A percentile compares a stretch with the other conserved stretches of the same genome.
Conservation (phyloP, 2,329 filamentous ascomycete genomes). For the Diplodia mutila region DNA sequence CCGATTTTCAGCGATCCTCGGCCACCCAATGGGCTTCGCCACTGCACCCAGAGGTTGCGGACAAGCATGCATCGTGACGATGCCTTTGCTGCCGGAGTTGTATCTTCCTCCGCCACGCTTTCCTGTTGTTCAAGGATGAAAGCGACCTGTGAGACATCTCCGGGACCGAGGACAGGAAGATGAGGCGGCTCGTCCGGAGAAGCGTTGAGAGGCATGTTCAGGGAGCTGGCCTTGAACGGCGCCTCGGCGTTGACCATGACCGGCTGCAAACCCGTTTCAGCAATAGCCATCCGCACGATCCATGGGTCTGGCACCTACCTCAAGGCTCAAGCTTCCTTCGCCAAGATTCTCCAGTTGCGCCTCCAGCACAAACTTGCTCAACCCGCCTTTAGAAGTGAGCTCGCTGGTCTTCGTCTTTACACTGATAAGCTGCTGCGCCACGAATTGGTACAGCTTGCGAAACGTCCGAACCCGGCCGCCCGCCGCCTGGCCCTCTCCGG, state of each 20-base stretch:
- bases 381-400: conserved; percentile 51
- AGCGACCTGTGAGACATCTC: conserved; percentile 67
- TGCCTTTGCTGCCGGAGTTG: conserved; percentile 12
- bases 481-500: conserved; percentile 48
- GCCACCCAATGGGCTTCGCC: conserved; percentile 89
- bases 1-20: conserved; percentile 85
- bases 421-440: conserved; percentile 85
- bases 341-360: conserved; percentile 95
- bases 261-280: conserved; percentile 37
- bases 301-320: conserved; percentile 49
- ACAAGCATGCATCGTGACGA: conserved; percentile 68
- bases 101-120: conserved; percentile 48
- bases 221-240: conserved; percentile 57
- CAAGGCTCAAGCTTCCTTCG: conserved; percentile 78
- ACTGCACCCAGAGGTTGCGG: conserved; percentile 76
- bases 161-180: conserved; percentile 58
- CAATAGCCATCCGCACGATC: background rate
- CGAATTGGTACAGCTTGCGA: conserved; percentile 94
- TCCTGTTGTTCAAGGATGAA: conserved; percentile 63
- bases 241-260: conserved; percentile 55
- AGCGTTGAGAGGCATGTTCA: conserved; percentile 58
- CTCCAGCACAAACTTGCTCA: conserved; percentile 74
- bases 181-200: conserved; percentile 34
- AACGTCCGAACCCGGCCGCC: conserved; percentile 77
- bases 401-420: conserved; percentile 87